Conservation (phyloP, 139 green algal genomes). For the Helicosporidium sp. region DNA sequence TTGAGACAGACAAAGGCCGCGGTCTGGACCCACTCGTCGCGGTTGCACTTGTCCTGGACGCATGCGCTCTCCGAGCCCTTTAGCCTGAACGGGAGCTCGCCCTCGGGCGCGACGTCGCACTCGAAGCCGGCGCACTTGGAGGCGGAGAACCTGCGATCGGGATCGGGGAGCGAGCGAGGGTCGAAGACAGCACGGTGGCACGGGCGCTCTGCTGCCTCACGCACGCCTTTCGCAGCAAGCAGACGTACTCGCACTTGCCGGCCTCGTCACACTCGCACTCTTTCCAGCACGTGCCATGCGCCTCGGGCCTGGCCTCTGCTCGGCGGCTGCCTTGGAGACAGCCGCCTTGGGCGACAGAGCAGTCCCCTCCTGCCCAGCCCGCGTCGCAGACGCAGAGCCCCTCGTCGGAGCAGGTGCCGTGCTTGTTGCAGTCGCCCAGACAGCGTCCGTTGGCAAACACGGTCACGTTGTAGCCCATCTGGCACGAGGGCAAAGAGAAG, state of each 20-base stretch:
- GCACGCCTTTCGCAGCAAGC: too few relatives aligned
- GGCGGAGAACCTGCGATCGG: not conserved
- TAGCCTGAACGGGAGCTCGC: not conserved
- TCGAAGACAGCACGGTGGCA: not conserved
- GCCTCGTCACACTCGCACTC: conserved; percentile 10
- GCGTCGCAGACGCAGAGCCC: conserved; percentile 28
- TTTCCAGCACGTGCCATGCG: conserved; percentile 16
- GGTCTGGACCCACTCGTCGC: conserved; percentile 5
- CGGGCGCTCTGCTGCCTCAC: too few relatives aligned
- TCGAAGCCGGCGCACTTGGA: conserved; percentile 9
- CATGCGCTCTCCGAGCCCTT: not conserved
- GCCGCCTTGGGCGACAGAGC: conserved; percentile 17
- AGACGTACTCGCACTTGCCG: conserved; percentile 2
- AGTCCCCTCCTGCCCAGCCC: conserved; percentile 31
- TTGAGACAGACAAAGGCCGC: conserved; percentile 1
- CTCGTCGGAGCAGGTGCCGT: conserved; percentile 26
- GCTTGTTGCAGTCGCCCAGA: conserved; percentile 28
- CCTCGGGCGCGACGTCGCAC: conserved; percentile 2
- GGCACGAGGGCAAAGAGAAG: conserved; percentile 23
- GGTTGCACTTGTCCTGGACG: conserved; percentile 14
- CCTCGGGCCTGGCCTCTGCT: not conserved
- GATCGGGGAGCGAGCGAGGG: not conserved
- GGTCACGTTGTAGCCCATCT: conserved; percentile 25
- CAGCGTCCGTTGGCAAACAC: conserved; percentile 15
- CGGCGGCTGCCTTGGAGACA: conserved; percentile 7